Base-by-base conservation (phyloP, 1,284 basidiomycete species). In the Cryptococcus sp. region DNA sequence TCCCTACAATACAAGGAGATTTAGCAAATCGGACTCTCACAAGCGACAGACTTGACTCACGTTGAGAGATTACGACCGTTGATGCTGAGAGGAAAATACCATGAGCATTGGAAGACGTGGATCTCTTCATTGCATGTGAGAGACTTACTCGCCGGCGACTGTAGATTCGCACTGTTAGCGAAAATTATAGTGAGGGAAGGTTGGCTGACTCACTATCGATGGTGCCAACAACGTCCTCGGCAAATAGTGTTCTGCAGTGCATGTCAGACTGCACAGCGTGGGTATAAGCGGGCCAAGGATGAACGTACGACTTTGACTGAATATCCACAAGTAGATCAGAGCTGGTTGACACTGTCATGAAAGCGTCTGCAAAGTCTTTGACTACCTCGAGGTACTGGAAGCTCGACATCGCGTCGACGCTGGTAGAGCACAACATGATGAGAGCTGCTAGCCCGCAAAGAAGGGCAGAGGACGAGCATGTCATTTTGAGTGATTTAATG, bases 281-380 rank as follows among this genome's bases (percentile, higher is more conserved):
- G 40, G 40, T 40, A 26, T 39, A 20, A 48, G 38, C n/a, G 25
- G 43, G 10, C 20, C 46, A 37, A 15, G 43, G 13, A 1, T 4
- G 22, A 6, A 38, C 59, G 17, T 23, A 54, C 52, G 25, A 46
- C 26, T 49, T 53, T 29, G 19, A 16, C 22, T 43, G 39, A 22
- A 39, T 19, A n/a, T 38, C 26, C n/a, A 22, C 40, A 3, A 58
- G 43, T 6, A 60, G 39, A 4, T 54, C 55, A 15, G 5, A 39
- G 11, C 48, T 44, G 8, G n/a, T 29, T 13, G 55, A 41, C n/a
- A 44, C n/a, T 13, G 51, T 39, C 49, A 63, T 48, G 29, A 56
- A 54, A 16, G 50, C 40, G 37, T 63, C 61, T 23, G 61, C 61
- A 23, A 63, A 59, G 20, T 52, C 46, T 26, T 60, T 59, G 37